A percentile compares a stretch with the other conserved stretches of the same genome.
These are phyloP conservation scores for Collybia sp. DNA, from an alignment of 768 basidiomycete genomes.

Conservation along the genomic window DNA sequence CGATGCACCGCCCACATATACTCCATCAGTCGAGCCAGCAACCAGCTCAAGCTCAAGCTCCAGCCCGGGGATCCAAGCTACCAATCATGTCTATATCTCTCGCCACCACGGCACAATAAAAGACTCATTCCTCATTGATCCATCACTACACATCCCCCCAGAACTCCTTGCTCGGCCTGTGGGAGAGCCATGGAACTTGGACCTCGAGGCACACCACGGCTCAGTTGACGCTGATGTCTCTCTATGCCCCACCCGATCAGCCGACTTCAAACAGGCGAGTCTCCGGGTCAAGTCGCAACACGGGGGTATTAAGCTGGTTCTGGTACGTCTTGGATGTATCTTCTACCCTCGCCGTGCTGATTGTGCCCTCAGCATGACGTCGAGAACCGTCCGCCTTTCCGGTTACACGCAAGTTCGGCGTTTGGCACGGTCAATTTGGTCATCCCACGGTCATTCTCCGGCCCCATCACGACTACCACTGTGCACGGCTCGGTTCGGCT, in stretches of 20 bases:
- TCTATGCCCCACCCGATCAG: slow-evolving; percentile 15
- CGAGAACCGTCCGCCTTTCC: slow-evolving; percentile 14
- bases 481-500: slow-evolving; percentile 22
- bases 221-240: slow-evolving; percentile 34
- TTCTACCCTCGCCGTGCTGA: not conserved
- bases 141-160: slow-evolving; percentile 31
- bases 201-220: slow-evolving; percentile 25
- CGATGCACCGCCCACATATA: no score
- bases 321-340: slow-evolving; percentile 13
- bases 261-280: slow-evolving; percentile 8
- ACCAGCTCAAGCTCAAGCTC: no score
- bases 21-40: no score
- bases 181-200: slow-evolving; percentile 34
- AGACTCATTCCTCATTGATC: slow-evolving; percentile 39
- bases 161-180: slow-evolving; percentile 29
- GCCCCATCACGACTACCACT: slow-evolving; percentile 23
- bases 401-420: slow-evolving; percentile 13
- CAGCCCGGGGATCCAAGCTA: slow-evolving; percentile 19
- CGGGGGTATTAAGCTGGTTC: slow-evolving; percentile 17
- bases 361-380: slow-evolving; percentile 13
- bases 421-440: slow-evolving; percentile 27
- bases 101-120: slow-evolving; percentile 23
- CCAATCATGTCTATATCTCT: slow-evolving; percentile 26
- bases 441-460: slow-evolving; percentile 37
- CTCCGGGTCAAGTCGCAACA: slow-evolving; percentile 8